phyloP scores from a whole-genome alignment of 306 rosid species.

The Potentilla sterilis region DNA sequence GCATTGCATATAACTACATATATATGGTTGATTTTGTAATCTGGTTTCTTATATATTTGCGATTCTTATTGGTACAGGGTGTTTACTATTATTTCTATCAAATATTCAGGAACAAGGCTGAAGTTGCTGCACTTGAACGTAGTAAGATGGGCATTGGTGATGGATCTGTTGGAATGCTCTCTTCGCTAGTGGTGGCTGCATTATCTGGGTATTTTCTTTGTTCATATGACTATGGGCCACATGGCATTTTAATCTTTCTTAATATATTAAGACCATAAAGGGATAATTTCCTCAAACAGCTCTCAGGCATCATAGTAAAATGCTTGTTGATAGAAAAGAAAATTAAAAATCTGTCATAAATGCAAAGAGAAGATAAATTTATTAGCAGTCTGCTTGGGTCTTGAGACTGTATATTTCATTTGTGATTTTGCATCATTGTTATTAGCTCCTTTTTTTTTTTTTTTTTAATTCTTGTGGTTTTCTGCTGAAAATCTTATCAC shows the following conservation, averaged over 20 bases:
- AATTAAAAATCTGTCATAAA: not conserved
- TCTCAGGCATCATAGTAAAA: not conserved
- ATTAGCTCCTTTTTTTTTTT: not conserved
- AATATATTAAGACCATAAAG: not conserved
- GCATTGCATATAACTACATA: slow-evolving; percentile 10
- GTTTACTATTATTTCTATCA: slow-evolving; percentile 99
- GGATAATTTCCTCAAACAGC: not conserved
- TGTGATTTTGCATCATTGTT: not conserved
- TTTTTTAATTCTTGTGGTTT: slow-evolving; percentile 13
- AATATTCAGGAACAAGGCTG: slow-evolving; percentile 93
- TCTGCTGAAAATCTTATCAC: slow-evolving; percentile 15
- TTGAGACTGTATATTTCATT: not conserved
- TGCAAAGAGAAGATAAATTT: slow-evolving; percentile 1
- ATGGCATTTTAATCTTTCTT: not conserved
- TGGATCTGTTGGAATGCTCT: slow-evolving; percentile 88
- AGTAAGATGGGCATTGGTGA: slow-evolving; percentile 71
- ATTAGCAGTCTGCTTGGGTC: not conserved
- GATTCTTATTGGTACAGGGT: slow-evolving; percentile 76
- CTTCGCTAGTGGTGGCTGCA: slow-evolving; percentile 94
- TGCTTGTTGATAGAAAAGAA: not conserved
- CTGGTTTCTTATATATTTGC: slow-evolving; percentile 42
- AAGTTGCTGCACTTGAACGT: slow-evolving; percentile 56
- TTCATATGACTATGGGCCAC: not conserved
- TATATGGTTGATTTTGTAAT: slow-evolving; percentile 31
- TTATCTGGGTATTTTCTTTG: slow-evolving; percentile 66